Evolutionary conservation across 176 grass and related monocot genomes (phyloP), one percentile per base, ranked within the genome.

Genomic region (Tillandsia leiboldiana): DNA sequence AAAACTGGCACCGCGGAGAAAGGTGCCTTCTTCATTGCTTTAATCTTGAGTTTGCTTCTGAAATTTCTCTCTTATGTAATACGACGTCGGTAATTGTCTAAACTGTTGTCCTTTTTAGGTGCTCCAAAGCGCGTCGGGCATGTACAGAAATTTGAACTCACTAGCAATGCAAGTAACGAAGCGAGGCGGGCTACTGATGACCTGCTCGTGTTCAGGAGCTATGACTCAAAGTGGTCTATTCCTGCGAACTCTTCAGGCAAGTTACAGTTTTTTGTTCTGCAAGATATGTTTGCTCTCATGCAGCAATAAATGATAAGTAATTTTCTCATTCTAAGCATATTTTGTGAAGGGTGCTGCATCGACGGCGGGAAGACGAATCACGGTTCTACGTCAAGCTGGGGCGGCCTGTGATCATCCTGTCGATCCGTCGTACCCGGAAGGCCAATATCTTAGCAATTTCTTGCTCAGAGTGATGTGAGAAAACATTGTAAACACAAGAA

Each of bases 161-260:
- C 83, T 97, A 70, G 89, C 86, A 48, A 97, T 97, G 83, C 81
- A 87, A 85, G 86, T 90, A 10, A 88, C 87, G 42, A 90, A 78
- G 79, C 80, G 11, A 72, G 89, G 89, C 67, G 93, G 93, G 0
- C 76, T 96, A 29, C 89, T 96, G 13, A 96, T 96, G 93, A 96
- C 86, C 42, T 92, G 89, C 64, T 96, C 93, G 48, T 96, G 88
- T 77, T 97, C 93, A 72, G 89, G 93, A 77, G 93, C 93, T 77
- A 92, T 96, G 93, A 90, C 93, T 65, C 93, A 92, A 79, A 97
- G 89, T 72, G 80, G 89, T 51, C 82, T 85, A 28, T 97, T 97
- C 64, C 64, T 97, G 47, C 83, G 66, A 73, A 85, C 80, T 10
- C 81, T 97, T 79, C 89, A 90, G 89, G 93, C 83, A 85, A 42